A percentile compares a stretch with the other conserved stretches of the same genome.
phyloP scores from a whole-genome alignment of 1,284 basidiomycete genomes.

The Cryptococcus sp. region DNA sequence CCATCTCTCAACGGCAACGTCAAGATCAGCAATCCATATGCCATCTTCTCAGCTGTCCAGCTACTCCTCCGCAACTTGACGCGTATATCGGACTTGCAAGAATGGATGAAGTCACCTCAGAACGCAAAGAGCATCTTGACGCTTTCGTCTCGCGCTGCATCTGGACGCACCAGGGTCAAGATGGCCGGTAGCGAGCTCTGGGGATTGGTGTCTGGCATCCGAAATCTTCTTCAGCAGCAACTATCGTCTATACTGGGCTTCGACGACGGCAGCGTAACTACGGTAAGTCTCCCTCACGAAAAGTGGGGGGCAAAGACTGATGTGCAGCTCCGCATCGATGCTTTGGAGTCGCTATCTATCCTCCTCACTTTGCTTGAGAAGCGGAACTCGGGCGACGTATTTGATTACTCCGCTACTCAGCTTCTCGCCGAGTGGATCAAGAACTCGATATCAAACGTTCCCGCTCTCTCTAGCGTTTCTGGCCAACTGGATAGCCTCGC shows the following conservation, averaged over 20 bases:
- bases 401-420: slow-evolving; percentile 51
- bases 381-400: slow-evolving; percentile 17
- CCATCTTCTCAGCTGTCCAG: slow-evolving; percentile 22
- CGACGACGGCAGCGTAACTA: not conserved
- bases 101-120: slow-evolving; percentile 20
- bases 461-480: no score
- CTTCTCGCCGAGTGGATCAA: slow-evolving; percentile 42
- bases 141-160: slow-evolving; percentile 18
- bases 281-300: no score
- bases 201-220: slow-evolving; percentile 24
- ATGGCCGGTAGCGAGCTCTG: slow-evolving; percentile 30
- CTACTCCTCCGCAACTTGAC: slow-evolving; percentile 26
- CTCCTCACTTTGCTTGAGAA: slow-evolving; percentile 33
- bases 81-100: slow-evolving; percentile 11
- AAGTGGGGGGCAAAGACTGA: not conserved
- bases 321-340: not conserved
- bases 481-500: no score
- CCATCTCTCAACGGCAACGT: slow-evolving; percentile 32
- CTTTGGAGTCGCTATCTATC: slow-evolving; percentile 15
- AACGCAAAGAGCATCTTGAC: slow-evolving; percentile 33
- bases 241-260: slow-evolving; percentile 4
- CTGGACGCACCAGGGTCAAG: slow-evolving; percentile 24
- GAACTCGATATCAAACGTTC: slow-evolving; percentile 9
- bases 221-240: slow-evolving; percentile 13
- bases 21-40: not conserved